phyloP scores from a whole-genome alignment of 75 land plant species.

The Pinus albicaulis region DNA sequence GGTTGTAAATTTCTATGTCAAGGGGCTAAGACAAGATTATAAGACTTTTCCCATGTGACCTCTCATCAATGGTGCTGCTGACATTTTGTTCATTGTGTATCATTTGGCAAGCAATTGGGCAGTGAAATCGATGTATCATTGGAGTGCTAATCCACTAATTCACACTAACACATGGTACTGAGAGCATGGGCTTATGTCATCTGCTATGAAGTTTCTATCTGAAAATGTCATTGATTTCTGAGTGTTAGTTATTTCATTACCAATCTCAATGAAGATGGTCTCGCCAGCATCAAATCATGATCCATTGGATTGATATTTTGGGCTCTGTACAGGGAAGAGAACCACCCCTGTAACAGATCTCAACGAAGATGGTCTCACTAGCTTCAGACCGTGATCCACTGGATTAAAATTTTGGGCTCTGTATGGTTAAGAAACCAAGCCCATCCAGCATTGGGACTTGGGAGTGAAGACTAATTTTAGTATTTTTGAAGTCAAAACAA shows the following conservation, averaged over 20 bases:
- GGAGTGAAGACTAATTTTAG: neutral
- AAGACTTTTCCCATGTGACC: conserved; percentile 4
- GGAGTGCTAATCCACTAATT: conserved; percentile 3
- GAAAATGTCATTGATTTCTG: neutral
- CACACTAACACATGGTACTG: conserved; percentile 3
- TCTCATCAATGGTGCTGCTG: neutral
- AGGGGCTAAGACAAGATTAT: neutral
- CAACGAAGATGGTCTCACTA: neutral
- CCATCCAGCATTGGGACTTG: neutral
- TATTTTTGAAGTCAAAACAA: conserved; percentile 7
- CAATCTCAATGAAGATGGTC: neutral
- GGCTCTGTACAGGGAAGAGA: neutral
- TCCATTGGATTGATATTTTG: conserved; percentile 5
- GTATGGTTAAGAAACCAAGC: neutral
- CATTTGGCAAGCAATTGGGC: conserved; percentile 7
- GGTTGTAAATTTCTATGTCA: conserved; percentile 1
- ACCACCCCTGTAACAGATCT: neutral
- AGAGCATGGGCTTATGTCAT: conserved; percentile 6
- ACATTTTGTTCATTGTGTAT: neutral
- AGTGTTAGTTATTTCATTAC: conserved; percentile 7
- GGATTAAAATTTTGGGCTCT: conserved; percentile 2
- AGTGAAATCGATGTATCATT: conserved; percentile 5
- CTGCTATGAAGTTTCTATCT: conserved; percentile 6
- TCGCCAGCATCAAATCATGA: neutral
- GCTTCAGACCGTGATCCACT: neutral